phyloP scores from a whole-genome alignment of 805 yeast species.

The Candida awuae region DNA sequence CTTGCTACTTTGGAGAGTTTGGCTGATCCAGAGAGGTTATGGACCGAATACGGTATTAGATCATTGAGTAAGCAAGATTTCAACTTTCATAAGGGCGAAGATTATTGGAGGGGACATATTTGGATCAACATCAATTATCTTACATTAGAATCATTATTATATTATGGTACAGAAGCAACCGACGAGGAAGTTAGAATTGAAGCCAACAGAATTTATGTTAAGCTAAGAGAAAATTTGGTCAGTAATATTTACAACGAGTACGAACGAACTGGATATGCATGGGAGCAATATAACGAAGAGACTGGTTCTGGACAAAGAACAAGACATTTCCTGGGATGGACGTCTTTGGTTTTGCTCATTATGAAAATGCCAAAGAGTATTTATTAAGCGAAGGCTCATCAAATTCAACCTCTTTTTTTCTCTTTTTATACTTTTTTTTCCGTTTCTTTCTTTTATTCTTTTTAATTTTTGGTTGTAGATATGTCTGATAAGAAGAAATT shows the following conservation, averaged over 20 bases:
- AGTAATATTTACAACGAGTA: slow-evolving; percentile 62
- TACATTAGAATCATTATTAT: slow-evolving; percentile 57
- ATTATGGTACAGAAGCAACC: slow-evolving; percentile 40
- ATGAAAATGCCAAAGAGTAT: slow-evolving; percentile 67
- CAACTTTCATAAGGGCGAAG: slow-evolving; percentile 68
- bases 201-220: slow-evolving; percentile 44
- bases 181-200: slow-evolving; percentile 28
- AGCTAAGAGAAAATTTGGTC: slow-evolving; percentile 60
- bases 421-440: not conserved
- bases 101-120: slow-evolving; percentile 93
- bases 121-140: slow-evolving; percentile 92
- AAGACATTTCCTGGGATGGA: slow-evolving; percentile 92
- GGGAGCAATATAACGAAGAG: slow-evolving; percentile 81
- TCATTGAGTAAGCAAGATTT: slow-evolving; percentile 65
- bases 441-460: not conserved
- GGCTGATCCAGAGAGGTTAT: slow-evolving; percentile 63
- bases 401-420: not conserved
- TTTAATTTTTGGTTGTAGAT: not conserved
- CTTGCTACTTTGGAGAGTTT: slow-evolving; percentile 47
- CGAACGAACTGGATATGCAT: slow-evolving; percentile 69
- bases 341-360: slow-evolving; percentile 69
- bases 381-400: slow-evolving; percentile 1
- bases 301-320: slow-evolving; percentile 77
- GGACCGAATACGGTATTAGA: slow-evolving; percentile 73
- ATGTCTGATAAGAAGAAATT: slow-evolving; percentile 7